Conservation (phyloP, 1,284 basidiomycete species). For the Butyriboletus appendiculatus region DNA sequence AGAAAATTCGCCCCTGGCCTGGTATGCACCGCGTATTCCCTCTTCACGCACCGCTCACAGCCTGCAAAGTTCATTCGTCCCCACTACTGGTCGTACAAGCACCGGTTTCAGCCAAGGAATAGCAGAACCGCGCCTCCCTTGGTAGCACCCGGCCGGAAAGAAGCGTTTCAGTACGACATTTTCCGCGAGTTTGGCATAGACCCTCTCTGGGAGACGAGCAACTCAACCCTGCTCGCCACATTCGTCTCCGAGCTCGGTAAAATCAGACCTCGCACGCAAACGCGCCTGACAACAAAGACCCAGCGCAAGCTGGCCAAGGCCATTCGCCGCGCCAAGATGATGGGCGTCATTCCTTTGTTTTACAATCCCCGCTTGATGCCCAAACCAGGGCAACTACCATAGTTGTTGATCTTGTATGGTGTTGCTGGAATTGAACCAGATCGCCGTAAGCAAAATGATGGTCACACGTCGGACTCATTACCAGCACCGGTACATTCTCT, state of each 20-base stretch:
- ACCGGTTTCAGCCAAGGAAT: slow-evolving; percentile 37
- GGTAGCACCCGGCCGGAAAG: slow-evolving; percentile 53
- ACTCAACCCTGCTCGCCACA: slow-evolving; percentile 64
- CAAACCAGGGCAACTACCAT: slow-evolving; percentile 15
- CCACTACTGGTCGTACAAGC: slow-evolving; percentile 44
- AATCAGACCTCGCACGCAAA: slow-evolving; percentile 71
- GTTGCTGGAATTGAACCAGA: not conserved
- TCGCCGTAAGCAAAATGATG: not conserved
- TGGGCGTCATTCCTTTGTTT: slow-evolving; percentile 83
- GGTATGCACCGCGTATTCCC: slow-evolving; percentile 7
- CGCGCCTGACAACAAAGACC: slow-evolving; percentile 77
- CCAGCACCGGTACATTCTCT: slow-evolving; percentile 18
- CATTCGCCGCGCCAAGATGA: slow-evolving; percentile 88
- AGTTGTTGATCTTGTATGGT: not conserved
- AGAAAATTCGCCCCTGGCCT: slow-evolving; percentile 28
- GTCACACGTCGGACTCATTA: not conserved
- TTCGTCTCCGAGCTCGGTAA: slow-evolving; percentile 87
- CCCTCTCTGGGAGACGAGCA: slow-evolving; percentile 67
- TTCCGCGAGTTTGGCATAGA: slow-evolving; percentile 70
- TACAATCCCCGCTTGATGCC: slow-evolving; percentile 42
- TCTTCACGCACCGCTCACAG: not conserved
- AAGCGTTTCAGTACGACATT: slow-evolving; percentile 59
- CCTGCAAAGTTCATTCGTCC: slow-evolving; percentile 46
- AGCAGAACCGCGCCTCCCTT: slow-evolving; percentile 22
- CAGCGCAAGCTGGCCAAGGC: slow-evolving; percentile 87